Base-by-base conservation (phyloP, 1,284 basidiomycete genomes). In the Omphalotus olearius region DNA sequence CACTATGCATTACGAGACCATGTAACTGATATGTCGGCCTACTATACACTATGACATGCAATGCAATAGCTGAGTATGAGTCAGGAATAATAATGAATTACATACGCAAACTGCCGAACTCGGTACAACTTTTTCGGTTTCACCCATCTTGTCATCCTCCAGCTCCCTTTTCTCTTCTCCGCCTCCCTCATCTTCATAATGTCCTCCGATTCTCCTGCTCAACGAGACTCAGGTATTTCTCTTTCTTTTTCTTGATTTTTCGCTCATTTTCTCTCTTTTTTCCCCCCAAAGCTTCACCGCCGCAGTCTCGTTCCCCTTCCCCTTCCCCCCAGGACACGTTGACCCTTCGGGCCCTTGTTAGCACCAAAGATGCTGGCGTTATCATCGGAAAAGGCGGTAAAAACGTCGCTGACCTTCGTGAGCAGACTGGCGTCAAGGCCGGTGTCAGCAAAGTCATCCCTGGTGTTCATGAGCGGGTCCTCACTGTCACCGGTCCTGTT, bases 401-500 rank as follows among this genome's bases (percentile, higher is more conserved):
- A 76, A 98, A 98, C 66, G 96, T 98, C 64, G 96, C 96, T 58
- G 91, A 94, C 71, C 82, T 99, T 61, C 84, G 96, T 58, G 91
- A 96, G 62, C 84, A 91, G 66, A 97, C 94, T 45, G 93, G 91
- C 60, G 94, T 97, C 73, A 98, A 95, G 76, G 95, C 96, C 55
- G 96, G 96, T 65, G 96, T 99, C 68, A 93, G 88, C 81, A 98
- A 98, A 73, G 95, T 98, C 74, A 93, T 97, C 56, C 86, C 86
- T 52, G 96, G 96, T 61, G 93, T 99, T 56, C 93, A 97, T 69
- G 96, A 99, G 74, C 91, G 96, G 62, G 93, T 98, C 63, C 84
- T 99, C 66, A 93, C 89, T 64, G 90, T 98, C 69, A 88, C 83
- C 56, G 96, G 96, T 56, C 83, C 90, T 49, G 86, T 96, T 62